Evolutionary conservation across 2,329 filamentous ascomycete species (phyloP).

Genomic region (Fusarium sacchari): DNA sequence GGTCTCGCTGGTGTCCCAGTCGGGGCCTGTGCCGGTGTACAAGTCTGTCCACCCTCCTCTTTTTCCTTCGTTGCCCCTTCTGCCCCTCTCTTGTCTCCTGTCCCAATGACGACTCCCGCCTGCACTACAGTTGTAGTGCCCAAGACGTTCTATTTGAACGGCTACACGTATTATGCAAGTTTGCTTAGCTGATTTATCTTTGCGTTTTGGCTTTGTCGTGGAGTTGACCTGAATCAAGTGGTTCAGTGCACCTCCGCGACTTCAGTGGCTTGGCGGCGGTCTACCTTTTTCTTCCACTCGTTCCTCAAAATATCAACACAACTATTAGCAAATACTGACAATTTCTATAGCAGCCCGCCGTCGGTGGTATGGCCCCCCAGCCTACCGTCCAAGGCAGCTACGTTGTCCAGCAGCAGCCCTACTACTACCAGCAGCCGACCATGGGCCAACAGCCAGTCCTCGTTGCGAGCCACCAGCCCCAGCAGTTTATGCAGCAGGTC

Average conservation of each 20-base stretch:
- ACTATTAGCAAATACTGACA: constrained; percentile 23
- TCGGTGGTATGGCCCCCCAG: constrained; percentile 44
- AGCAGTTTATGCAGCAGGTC: constrained; percentile 40
- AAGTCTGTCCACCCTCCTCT: constrained; percentile 27
- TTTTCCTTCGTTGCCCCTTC: constrained; percentile 43
- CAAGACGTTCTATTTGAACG: constrained; percentile 47
- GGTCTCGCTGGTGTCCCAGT: constrained; percentile 48
- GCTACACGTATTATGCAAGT: constrained; percentile 56
- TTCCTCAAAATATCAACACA: not conserved
- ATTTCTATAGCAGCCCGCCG: constrained; percentile 45
- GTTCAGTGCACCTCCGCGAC: not conserved
- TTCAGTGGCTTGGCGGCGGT: not conserved
- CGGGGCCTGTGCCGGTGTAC: constrained; percentile 39
- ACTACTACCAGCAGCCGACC: constrained; percentile 46
- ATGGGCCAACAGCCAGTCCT: constrained; percentile 47
- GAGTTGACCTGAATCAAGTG: not conserved
- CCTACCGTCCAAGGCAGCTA: constrained; percentile 42
- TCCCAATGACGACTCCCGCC: constrained; percentile 39
- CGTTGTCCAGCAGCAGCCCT: constrained; percentile 49
- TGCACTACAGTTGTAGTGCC: constrained; percentile 47
- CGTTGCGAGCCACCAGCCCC: constrained; percentile 43
- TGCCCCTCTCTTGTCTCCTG: constrained; percentile 31
- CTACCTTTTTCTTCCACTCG: not conserved
- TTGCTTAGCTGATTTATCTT: constrained; percentile 7
- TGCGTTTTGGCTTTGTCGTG: not conserved